Evolutionary conservation across 768 basidiomycete species (phyloP).

Genomic region (Tricholoma bakamatsutake): DNA sequence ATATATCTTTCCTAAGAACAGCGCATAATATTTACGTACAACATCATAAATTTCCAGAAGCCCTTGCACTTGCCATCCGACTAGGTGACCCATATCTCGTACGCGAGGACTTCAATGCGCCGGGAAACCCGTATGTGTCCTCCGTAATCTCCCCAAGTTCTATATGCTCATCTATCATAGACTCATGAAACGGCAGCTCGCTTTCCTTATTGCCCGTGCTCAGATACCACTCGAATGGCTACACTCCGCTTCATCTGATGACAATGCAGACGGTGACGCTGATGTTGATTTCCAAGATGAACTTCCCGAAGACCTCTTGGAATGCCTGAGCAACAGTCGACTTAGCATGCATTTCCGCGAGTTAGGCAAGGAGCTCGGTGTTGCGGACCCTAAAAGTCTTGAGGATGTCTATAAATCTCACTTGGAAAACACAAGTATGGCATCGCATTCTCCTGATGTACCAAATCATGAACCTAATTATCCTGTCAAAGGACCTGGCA

Average conservation of each 20-base stretch:
- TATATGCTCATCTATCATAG: slow-evolving; percentile 28
- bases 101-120: slow-evolving; percentile 81
- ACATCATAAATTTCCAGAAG: slow-evolving; percentile 86
- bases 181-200: slow-evolving; percentile 91
- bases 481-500: slow-evolving; percentile 46
- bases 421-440: slow-evolving; percentile 79
- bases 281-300: slow-evolving; percentile 57
- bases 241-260: slow-evolving; percentile 43
- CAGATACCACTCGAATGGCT: slow-evolving; percentile 91
- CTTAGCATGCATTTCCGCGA: slow-evolving; percentile 81
- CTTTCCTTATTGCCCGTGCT: slow-evolving; percentile 88
- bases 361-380: slow-evolving; percentile 92
- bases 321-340: slow-evolving; percentile 81
- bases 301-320: slow-evolving; percentile 74
- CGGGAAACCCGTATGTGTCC: slow-evolving; percentile 72
- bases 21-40: slow-evolving; percentile 87
- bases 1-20: slow-evolving; percentile 80
- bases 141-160: neutral
- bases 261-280: slow-evolving; percentile 45
- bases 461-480: neutral
- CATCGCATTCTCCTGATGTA: neutral
- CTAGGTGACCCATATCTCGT: slow-evolving; percentile 78
- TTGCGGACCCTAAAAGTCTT: slow-evolving; percentile 81
- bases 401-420: slow-evolving; percentile 99
- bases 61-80: slow-evolving; percentile 78